Evolutionary conservation across 1,284 basidiomycete genomes (phyloP), one percentile per base, ranked within the genome.

Genomic region (Rhodotorula sp.): DNA sequence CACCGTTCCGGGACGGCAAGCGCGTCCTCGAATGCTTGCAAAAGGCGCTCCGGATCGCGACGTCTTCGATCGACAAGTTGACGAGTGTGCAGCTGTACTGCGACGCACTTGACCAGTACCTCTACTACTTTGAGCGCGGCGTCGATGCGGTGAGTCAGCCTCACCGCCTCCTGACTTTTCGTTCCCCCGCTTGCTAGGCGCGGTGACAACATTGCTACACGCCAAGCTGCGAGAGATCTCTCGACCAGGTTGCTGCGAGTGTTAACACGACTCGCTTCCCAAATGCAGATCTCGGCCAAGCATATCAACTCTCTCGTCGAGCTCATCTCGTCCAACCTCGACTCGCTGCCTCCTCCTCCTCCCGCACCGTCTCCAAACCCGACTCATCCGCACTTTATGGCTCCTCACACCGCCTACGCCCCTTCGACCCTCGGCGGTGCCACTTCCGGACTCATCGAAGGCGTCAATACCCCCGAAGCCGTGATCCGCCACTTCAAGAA

Each of bases 291-390:
- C 66, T 91, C 92, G 44, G 88, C 94, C 22, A 95, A 95, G 83
- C 96, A 95, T 77, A 89, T 96, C 73, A 95, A 95, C 81, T 91
- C 89, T 71, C 86, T 96, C 59, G 91, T 96, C 30, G 93, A 96
- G 78, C 85, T 96, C 46, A 94, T 96, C 80, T 91, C 91, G 0
- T 88, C 88, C 30, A 91, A 89, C 77, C 91, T 96, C 80, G 93
- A 96, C 82, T 73, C 89, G 95, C 75, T 63, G 55, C 30, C 56
- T 42, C n/a, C 69, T 30, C 18, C 33, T 48, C 29, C 79, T 89
- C 91, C 0, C 48, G 49, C 65, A n/a, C 51, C 49, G 6, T 60
- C 59, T n/a, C 62, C 58, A 17, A 58, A 58, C 45, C 37, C 60
- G 6, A 24, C 54, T 2, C 68, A 65, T 49, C 48, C 60, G 4